A percentile compares a stretch with the other conserved stretches of the same genome.
Conservation (phyloP, 176 grass and related monocot genomes). For the Lolium rigidum region DNA sequence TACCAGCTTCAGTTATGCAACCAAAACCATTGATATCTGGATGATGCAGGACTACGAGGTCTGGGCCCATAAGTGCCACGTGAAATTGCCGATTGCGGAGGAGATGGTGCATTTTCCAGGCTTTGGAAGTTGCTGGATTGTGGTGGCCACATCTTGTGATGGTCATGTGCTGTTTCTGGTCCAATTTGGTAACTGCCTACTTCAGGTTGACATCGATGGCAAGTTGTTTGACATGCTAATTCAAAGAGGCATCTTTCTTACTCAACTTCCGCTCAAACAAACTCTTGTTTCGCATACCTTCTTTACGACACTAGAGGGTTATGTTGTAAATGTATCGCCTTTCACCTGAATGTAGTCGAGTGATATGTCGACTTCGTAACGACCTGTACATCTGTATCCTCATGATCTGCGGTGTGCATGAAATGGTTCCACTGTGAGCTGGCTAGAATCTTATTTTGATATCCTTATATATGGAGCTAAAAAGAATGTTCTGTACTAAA, state of each 20-base stretch:
- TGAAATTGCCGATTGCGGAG: neutral
- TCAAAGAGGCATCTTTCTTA: accelerated
- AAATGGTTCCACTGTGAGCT: neutral
- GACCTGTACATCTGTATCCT: neutral
- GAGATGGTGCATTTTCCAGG: neutral
- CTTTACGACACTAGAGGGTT: neutral
- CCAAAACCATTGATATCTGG: neutral
- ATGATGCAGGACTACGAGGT: neutral
- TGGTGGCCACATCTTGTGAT: neutral
- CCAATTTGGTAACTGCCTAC: neutral
- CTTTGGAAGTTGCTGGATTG: neutral
- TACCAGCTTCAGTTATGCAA: neutral
- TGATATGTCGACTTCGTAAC: neutral
- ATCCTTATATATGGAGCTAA: no score
- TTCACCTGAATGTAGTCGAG: neutral
- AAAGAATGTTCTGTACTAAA: no score
- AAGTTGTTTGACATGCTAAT: neutral
- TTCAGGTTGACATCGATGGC: neutral
- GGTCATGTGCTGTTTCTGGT: neutral
- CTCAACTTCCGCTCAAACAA: neutral
- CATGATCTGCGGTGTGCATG: neutral
- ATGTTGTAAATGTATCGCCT: neutral
- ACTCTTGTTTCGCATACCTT: neutral
- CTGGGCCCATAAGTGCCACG: neutral
- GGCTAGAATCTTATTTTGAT: neutral